These are phyloP conservation scores for Colletotrichum lentis DNA, from an alignment of 2,329 filamentous ascomycete genomes.

Conservation along the genomic window DNA sequence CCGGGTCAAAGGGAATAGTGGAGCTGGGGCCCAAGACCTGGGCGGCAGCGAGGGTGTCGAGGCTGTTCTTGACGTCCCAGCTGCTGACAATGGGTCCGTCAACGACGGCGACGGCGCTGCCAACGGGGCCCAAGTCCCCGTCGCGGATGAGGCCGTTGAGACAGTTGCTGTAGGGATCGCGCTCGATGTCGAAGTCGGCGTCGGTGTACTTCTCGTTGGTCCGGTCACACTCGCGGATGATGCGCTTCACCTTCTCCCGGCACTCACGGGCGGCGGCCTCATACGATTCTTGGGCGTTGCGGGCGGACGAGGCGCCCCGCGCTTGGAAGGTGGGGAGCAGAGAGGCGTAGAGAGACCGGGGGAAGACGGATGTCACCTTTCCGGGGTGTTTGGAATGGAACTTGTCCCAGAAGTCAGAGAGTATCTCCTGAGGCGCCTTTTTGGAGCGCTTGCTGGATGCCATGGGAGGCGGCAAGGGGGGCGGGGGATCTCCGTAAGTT, in stretches of 20 bases:
- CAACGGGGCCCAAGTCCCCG: not conserved
- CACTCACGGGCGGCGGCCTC: conserved; percentile 53
- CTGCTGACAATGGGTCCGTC: conserved; percentile 34
- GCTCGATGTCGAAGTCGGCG: conserved; percentile 55
- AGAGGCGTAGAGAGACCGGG: conserved; percentile 50
- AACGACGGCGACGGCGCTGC: conserved; percentile 23
- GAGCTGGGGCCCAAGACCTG: conserved; percentile 40
- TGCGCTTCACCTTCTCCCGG: conserved; percentile 50
- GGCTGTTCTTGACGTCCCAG: conserved; percentile 40
- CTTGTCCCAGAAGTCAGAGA: conserved; percentile 54
- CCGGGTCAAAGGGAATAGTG: conserved; percentile 39
- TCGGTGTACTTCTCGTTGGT: conserved; percentile 58
- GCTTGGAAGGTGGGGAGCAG: conserved; percentile 44
- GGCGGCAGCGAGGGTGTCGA: conserved; percentile 40
- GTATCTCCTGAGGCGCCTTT: conserved; percentile 50
- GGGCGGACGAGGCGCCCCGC: conserved; percentile 54
- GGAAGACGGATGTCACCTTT: conserved; percentile 56
- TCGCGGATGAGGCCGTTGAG: conserved; percentile 46
- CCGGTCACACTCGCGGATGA: conserved; percentile 53
- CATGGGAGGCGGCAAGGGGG: not conserved
- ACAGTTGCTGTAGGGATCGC: conserved; percentile 50
- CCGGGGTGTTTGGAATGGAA: conserved; percentile 53
- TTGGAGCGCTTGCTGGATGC: conserved; percentile 27
- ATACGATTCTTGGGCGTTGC: conserved; percentile 57
- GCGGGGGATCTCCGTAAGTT: conserved; percentile 26